Evolutionary conservation across 805 yeast species (phyloP).

Genomic region (Ogataea ganodermae): DNA sequence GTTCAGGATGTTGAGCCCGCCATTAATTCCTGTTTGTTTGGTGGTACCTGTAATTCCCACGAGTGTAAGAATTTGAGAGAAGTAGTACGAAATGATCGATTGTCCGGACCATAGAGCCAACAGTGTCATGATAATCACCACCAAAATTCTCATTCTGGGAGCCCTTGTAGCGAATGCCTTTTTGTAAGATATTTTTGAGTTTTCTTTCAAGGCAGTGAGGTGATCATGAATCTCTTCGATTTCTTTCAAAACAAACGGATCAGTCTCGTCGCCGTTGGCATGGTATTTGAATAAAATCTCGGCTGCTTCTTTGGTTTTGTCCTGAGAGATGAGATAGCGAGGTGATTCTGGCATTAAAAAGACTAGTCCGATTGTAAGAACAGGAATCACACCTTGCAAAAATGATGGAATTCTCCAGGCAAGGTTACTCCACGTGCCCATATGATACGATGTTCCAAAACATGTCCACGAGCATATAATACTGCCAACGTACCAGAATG

Average conservation of each 20-base stretch:
- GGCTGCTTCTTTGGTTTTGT: slow-evolving; percentile 37
- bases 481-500: slow-evolving; percentile 47
- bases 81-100: slow-evolving; percentile 46
- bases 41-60: slow-evolving; percentile 51
- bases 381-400: slow-evolving; percentile 48
- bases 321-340: slow-evolving; percentile 36
- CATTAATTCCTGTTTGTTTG: slow-evolving; percentile 49
- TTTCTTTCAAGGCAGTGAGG: slow-evolving; percentile 17
- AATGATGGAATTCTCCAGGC: slow-evolving; percentile 55
- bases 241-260: slow-evolving; percentile 23
- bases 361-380: slow-evolving; percentile 37
- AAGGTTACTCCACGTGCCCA: slow-evolving; percentile 37
- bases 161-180: slow-evolving; percentile 21
- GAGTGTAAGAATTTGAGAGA: slow-evolving; percentile 46
- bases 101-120: slow-evolving; percentile 45
- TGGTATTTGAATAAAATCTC: slow-evolving; percentile 36
- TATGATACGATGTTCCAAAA: slow-evolving; percentile 40
- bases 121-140: slow-evolving; percentile 30
- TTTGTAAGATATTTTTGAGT: slow-evolving; percentile 37
- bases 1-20: slow-evolving; percentile 49
- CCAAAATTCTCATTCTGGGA: slow-evolving; percentile 39
- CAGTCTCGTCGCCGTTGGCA: slow-evolving; percentile 35
- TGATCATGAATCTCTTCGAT: slow-evolving; percentile 34
- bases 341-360: slow-evolving; percentile 43
- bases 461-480: slow-evolving; percentile 47